Evolutionary conservation across 2,329 filamentous ascomycete species (phyloP), one percentile per base, ranked within the genome.

Genomic region (Alternaria dauci): DNA sequence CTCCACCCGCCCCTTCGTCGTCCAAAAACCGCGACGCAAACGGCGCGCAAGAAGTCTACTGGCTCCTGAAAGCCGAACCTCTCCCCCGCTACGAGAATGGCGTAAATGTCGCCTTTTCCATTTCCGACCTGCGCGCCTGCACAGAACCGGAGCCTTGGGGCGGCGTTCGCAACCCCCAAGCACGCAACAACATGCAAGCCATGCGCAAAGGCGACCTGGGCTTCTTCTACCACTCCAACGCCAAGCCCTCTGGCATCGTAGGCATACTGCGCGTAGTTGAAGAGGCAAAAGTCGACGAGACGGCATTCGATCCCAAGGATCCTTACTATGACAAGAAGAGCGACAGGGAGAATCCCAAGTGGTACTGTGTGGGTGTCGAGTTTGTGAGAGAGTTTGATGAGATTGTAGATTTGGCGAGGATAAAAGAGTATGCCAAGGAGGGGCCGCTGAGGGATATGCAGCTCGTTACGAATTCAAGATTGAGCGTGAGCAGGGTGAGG

Each of bases 191-290:
- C 76, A 89, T 99, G 81, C 88, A 92, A 30, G 87, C 88, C 8
- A 99, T 99, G 95, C 93, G 92, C 71, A 88, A 89, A 57, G 94
- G 94, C 52, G 95, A 99, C 74, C 84, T 94, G 32, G 94, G 93
- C 26, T 98, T 99, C 81, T 98, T 99, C 81, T 98, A 98, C 76
- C 94, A 97, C 79, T 96, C 92, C 47, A 96, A 95, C 72, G 95
- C 92, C 80, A 96, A 96, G 76, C 87, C 90, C 25, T 93, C 94
- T 0, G 94, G 92, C 2, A 93, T 98, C 48, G 93, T 90, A 1
- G 94, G 94, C 2, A 87, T 90, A 18, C 94, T 97, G 91, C 91
- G 95, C 72, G 91, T 99, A 64, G 93, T 96, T 16, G 85, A 87
- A 66, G 94, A 97, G 75, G 91, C 92, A 67, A 89, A 90, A 2